Evolutionary conservation across 495 filamentous ascomycete species (phyloP).

Genomic region (Chaetomium tenue): DNA sequence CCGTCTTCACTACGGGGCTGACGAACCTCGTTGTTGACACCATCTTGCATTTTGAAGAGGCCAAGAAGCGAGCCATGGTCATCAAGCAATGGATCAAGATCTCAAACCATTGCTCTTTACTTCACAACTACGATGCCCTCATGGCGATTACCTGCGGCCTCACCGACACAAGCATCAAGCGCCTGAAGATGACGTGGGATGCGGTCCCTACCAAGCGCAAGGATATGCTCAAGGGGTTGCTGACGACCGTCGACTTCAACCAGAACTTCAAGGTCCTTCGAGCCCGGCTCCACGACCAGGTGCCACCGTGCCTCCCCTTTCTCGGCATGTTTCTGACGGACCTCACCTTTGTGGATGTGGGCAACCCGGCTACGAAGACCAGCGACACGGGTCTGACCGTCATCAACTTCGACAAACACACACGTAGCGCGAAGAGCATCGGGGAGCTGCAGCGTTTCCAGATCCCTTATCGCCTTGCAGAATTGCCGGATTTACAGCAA

Average conservation of each 20-base stretch:
- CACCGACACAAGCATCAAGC: slow-evolving; percentile 84
- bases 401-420: slow-evolving; percentile 98
- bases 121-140: slow-evolving; percentile 94
- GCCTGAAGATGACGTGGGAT: slow-evolving; percentile 95
- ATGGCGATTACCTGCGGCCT: slow-evolving; percentile 96
- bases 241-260: slow-evolving; percentile 78
- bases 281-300: slow-evolving; percentile 78
- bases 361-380: slow-evolving; percentile 74
- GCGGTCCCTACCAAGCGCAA: slow-evolving; percentile 82
- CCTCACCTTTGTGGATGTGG: slow-evolving; percentile 83
- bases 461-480: slow-evolving; percentile 82
- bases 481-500: slow-evolving; percentile 86
- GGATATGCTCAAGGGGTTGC: slow-evolving; percentile 69
- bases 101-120: slow-evolving; percentile 75
- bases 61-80: slow-evolving; percentile 81
- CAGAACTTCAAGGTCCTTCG: slow-evolving; percentile 92
- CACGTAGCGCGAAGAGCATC: slow-evolving; percentile 90
- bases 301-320: slow-evolving; percentile 92
- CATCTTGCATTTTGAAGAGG: slow-evolving; percentile 80
- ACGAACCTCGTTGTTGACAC: slow-evolving; percentile 95
- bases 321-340: slow-evolving; percentile 95
- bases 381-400: slow-evolving; percentile 59
- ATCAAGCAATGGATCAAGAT: slow-evolving; percentile 99
- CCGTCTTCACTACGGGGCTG: slow-evolving; percentile 83
- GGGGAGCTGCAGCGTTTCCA: slow-evolving; percentile 96